These are phyloP conservation scores for Sphagnum fallax DNA, from an alignment of 228 moss, liverwort and hornwort species.

Conservation along the genomic window DNA sequence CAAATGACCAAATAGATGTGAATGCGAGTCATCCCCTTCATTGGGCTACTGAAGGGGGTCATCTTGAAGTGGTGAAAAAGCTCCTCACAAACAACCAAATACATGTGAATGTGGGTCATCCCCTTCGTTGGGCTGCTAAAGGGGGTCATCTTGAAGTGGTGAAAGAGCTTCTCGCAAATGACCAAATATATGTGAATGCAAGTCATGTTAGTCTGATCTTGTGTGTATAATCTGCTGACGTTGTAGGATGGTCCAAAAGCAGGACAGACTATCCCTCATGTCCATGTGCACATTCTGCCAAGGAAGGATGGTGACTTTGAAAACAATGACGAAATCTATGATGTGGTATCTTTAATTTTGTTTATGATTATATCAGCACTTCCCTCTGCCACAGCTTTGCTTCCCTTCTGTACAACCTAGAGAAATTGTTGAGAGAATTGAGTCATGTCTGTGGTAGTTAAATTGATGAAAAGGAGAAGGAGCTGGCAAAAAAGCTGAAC, in stretches of 20 bases:
- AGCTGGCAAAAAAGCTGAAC: conserved; percentile 58
- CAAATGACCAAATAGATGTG: no score
- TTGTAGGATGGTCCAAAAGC: conserved; percentile 90
- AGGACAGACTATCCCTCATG: conserved; percentile 90
- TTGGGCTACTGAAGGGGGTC: no score
- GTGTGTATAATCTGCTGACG: neutral
- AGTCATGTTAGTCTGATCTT: neutral
- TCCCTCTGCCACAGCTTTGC: neutral
- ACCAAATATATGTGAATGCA: no score
- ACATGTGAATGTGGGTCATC: no score
- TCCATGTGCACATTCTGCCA: conserved; percentile 90
- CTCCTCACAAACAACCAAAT: no score
- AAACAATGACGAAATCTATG: conserved; percentile 85
- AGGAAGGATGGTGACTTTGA: conserved; percentile 70
- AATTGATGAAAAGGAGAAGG: conserved; percentile 82
- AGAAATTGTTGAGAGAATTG: neutral
- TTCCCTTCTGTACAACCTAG: neutral
- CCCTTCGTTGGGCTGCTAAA: no score
- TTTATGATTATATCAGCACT: neutral
- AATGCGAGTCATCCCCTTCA: no score
- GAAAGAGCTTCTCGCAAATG: no score
- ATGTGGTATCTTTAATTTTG: conserved; percentile 42
- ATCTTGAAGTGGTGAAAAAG: no score
- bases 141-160: no score
- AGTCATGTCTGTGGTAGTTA: conserved; percentile 15